A percentile compares a stretch with the other conserved stretches of the same genome.
These are phyloP conservation scores for Crithidia mellificae DNA, from an alignment of 208 protist species.

Conservation along the genomic window DNA sequence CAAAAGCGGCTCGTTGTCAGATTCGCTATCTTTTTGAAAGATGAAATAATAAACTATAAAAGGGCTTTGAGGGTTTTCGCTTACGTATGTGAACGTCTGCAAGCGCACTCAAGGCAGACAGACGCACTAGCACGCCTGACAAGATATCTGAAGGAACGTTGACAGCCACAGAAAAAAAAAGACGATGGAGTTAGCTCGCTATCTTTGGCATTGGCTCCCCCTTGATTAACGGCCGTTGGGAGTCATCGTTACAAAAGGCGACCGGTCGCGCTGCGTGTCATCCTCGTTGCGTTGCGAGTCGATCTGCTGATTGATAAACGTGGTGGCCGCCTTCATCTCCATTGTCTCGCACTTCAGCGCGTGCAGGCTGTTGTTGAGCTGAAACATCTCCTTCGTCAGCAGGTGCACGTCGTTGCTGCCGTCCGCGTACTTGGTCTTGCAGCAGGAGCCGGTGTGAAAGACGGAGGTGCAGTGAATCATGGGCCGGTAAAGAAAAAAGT, in stretches of 20 bases:
- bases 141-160: too few relatives aligned
- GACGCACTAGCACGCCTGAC: too few relatives aligned
- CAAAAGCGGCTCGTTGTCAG: too few relatives aligned
- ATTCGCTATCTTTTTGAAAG: too few relatives aligned
- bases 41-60: too few relatives aligned
- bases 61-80: too few relatives aligned
- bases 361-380: slow-evolving; percentile 48
- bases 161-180: not conserved
- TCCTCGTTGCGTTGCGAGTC: slow-evolving; percentile 14
- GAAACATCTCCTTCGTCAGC: slow-evolving; percentile 60
- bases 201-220: too few relatives aligned
- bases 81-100: too few relatives aligned
- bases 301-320: slow-evolving; percentile 19
- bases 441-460: slow-evolving; percentile 35
- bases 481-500: slow-evolving; percentile 59
- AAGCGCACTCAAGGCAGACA: too few relatives aligned
- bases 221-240: not conserved
- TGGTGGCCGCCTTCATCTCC: slow-evolving; percentile 26
- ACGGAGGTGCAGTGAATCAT: slow-evolving; percentile 41
- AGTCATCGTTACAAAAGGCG: not conserved
- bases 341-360: slow-evolving; percentile 34
- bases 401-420: slow-evolving; percentile 24
- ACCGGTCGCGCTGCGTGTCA: not conserved
- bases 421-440: slow-evolving; percentile 26
- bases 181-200: not conserved